Conservation (phyloP, 2,329 filamentous ascomycete species). For the Colletotrichum sansevieriae region DNA sequence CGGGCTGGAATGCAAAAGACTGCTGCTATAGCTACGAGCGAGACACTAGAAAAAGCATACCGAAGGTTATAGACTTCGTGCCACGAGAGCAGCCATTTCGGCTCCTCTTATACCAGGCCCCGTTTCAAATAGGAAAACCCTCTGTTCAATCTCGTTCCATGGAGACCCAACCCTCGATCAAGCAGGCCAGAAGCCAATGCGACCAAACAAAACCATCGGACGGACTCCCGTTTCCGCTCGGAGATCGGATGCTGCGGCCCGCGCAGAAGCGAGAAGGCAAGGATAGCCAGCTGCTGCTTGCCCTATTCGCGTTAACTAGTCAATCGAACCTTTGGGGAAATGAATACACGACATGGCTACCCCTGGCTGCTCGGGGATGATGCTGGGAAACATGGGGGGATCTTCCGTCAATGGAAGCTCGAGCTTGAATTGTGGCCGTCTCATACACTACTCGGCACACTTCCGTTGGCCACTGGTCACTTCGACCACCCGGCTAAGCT, state of each 20-base stretch:
- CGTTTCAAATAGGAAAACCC: slow-evolving; percentile 12
- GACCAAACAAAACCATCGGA: slow-evolving; percentile 8
- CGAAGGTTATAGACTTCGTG: not conserved
- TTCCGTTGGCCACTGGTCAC: not conserved
- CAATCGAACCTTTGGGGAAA: not conserved
- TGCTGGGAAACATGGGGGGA: no score
- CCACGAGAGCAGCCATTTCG: not conserved
- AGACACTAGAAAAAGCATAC: not conserved
- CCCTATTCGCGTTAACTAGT: no score
- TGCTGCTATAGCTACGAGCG: not conserved
- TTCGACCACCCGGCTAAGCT: slow-evolving; percentile 12
- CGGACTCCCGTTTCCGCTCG: not conserved
- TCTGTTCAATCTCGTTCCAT: not conserved
- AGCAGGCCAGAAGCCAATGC: slow-evolving; percentile 11
- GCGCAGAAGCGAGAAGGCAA: not conserved
- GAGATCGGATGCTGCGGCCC: not conserved
- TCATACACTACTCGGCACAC: not conserved
- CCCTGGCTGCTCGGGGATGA: slow-evolving; percentile 33
- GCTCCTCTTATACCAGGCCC: slow-evolving; percentile 23
- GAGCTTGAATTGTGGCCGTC: slow-evolving; percentile 9
- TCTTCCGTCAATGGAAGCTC: slow-evolving; percentile 38
- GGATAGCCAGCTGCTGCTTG: no score
- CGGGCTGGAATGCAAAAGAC: not conserved
- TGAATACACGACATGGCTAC: not conserved
- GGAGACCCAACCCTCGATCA: slow-evolving; percentile 2